Base-by-base conservation (phyloP, 2,329 filamentous ascomycete species). In the Gaeumannomyces sp. region DNA sequence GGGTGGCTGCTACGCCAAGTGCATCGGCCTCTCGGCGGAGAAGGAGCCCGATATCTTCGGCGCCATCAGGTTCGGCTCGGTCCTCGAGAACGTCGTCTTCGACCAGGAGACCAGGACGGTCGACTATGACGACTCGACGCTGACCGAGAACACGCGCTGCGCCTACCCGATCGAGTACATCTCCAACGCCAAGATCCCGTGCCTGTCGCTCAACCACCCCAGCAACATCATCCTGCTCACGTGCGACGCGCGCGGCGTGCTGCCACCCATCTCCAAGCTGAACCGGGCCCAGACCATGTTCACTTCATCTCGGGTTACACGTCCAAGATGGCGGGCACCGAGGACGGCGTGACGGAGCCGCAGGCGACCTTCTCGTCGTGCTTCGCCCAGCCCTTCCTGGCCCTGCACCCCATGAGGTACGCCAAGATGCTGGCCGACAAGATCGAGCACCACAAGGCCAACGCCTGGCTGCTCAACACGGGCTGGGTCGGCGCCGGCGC, bases 251-350 rank as follows among this genome's bases (percentile, higher is more conserved):
- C 92, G 95, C 71, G 95, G 95, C 83, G 95, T 99, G 62, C 88
- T 99, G 65, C 95, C 95, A 65, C 95, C 95, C 61, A 98, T 99
- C 81, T 97, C 93, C 73, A 98, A 98, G 85, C 90, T 99, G 76
- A 88, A 90, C 83, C 87, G 90, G 69, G 88, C 92, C 73, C 95
- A 98, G 83, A 97, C 93, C 78, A 98, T 99, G 94, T 99, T 98
- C 95, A 99, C 86, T 99, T 99, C 88, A 99, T 99, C 81, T 96
- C 92, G 25, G 95, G 95, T 72, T 99, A 99, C 86, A 99, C 95
- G 69, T 98, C 94, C 76, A 99, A 99, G 89, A 99, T 99, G 95
- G 95, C 95, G 70, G 95, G 95, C 74, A 99, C 95, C 45, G 95
- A 99, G 82, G 92, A 97, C 70, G 95, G 95, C 74, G 88, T 99